A percentile compares a stretch with the other conserved stretches of the same genome.
phyloP scores from a whole-genome alignment of 192 early-diverging fungal species.

The Piromyces sp. region DNA sequence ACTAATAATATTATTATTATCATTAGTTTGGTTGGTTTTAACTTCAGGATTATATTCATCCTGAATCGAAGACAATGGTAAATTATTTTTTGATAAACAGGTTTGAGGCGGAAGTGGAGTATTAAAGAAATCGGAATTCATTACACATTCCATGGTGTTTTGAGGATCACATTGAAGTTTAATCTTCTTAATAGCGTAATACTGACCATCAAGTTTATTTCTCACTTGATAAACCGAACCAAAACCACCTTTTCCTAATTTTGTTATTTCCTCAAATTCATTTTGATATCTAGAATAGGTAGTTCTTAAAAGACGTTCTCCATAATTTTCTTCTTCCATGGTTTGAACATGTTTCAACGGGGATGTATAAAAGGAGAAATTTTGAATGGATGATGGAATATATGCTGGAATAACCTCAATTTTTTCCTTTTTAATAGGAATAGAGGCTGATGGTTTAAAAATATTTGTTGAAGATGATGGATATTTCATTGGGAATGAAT shows the following conservation, averaged over 20 bases:
- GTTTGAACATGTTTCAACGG: not conserved
- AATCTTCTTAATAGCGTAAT: conserved; percentile 33
- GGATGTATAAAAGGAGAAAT: not conserved
- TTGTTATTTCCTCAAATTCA: not conserved
- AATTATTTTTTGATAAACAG: conserved; percentile 7
- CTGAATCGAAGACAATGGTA: not conserved
- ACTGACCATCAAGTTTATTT: conserved; percentile 22
- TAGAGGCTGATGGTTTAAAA: not conserved
- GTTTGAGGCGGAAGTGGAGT: not conserved
- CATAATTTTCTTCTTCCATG: not conserved
- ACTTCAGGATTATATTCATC: too few species aligned
- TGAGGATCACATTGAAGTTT: conserved; percentile 12
- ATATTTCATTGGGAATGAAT: not conserved
- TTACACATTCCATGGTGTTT: not conserved
- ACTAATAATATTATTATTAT: too few species aligned
- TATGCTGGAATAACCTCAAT: not conserved
- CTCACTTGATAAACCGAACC: conserved; percentile 17
- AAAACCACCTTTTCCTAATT: conserved; percentile 11
- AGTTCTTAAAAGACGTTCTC: not conserved
- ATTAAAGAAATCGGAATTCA: not conserved
- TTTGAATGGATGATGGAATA: not conserved
- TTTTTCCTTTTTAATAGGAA: not conserved
- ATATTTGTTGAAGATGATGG: not conserved
- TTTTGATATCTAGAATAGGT: not conserved
- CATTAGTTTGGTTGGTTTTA: too few species aligned